Base-by-base conservation (phyloP, 495 filamentous ascomycete species). In the Glutinoglossum americanum region DNA sequence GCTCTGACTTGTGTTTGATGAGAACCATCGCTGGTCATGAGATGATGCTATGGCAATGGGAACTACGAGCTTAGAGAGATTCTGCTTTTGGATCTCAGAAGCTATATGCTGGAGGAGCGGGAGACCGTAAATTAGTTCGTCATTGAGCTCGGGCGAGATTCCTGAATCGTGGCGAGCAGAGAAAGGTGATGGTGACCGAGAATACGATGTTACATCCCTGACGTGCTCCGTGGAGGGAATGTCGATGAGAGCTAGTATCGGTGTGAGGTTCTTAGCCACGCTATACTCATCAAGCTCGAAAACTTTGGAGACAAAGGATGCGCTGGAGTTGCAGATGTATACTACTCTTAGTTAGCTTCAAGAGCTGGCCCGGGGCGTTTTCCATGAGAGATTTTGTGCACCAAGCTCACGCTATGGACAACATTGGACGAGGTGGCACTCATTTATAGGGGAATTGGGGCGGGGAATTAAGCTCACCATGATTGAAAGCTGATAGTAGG, bases 181-280 rank as follows among this genome's bases (percentile, higher is more conserved):
- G 55, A 71, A 66, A 25, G 73, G 70, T 54, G 74, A 75, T 51
- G 71, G 67, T 19, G 69, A 69, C 37, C 64, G 66, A 28, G 65
- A 58, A 17, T 58, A 56, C 23, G 57, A 27, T 11, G 32, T 11
- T 8, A 15, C 2, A 19, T 28, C 25, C 19, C 26, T 5, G 23
- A 21, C 7, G 21, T 48, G 21, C 4, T 44, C 33, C 7, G 32
- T 68, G 59, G 70, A 72, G 41, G 80, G 78, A 33, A 84, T 80
- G 67, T 88, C 84, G 63, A 89, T 74, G 19, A 93, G 73, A 37
- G 88, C 83, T 51, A 93, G 73, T 1, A 83, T 84, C 45, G 87
- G 87, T 60, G 76, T 80, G 51, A 79, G 77, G 13, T 25, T 49
- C 45, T 81, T 78, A 55, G 70, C 72, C 60, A 74, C 74, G n/a